Evolutionary conservation across 495 filamentous ascomycete species (phyloP), one percentile per base, ranked within the genome.

Genomic region (Aspergillus funiculosus): DNA sequence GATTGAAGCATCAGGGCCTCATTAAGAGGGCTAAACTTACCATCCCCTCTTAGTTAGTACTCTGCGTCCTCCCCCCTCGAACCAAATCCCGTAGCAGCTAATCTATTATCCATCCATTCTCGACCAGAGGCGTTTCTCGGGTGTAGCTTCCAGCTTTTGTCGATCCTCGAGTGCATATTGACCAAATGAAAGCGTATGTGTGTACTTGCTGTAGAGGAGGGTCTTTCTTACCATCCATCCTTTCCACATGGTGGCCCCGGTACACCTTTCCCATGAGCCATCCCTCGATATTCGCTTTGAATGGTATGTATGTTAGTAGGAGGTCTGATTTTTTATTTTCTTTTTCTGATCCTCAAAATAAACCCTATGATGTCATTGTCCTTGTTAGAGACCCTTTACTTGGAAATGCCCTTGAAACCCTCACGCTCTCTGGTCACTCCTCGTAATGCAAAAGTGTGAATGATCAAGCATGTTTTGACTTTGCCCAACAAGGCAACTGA

Each of bases 401-500:
- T 13, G 32, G 14, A 34, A 43, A 39, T 38, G 39, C 14, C 34
- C 39, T 27, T 14, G 2, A 22, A 46, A 20, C 19, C 18, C 50
- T 47, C 54, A 57, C 50, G 46, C 32, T 47, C 28, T 21, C 19
- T 24, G 50, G 50, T 52, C 54, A 57, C 40, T 45, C 42, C 30
- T 28, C 31, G 20, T 27, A 27, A 28, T 13, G 27, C 20, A 17
- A 26, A 1, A 25, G 46, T 18, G 39, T 39, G 39, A 37, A 48
- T 48, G 51, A 46, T 53, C 50, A 41, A 39, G 53, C 46, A 57
- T 57, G 47, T 46, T 53, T 52, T 29, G 36, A 28, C 37, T 39
- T 43, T 48, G 39, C 46, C 43, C 35, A 27, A 50, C 46, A 25
- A 45, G 46, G 46, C 66, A 70, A 69, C 63, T 72, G 65, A 70